Base-by-base conservation (phyloP, 2,329 filamentous ascomycete genomes). In the Annulohypoxylon truncatum region DNA sequence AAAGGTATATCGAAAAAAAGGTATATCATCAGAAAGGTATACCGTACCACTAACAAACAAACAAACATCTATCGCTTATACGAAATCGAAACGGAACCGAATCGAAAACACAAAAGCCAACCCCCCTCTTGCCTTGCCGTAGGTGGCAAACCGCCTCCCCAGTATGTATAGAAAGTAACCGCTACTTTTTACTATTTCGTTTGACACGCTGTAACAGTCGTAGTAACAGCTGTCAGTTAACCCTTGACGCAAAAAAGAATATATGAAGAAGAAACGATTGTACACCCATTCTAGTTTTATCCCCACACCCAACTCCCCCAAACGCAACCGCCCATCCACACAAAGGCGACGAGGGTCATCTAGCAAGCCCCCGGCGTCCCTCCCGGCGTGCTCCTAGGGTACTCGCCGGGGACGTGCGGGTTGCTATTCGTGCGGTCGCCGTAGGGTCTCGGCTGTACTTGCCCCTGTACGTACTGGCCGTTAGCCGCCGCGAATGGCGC, bases 401-500 rank as follows among this genome's bases (percentile, higher is more conserved):
- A 77, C 52, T 75, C 75, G 24, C 75, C 75, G 2, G 75, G 75
- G 8, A 77, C 73, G 24, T 77, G 73, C 0, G 74, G 75, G 28
- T 66, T 72, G 40, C 74, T 76, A 10, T 70, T 73, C 10, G 64
- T 71, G n/a, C 74, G 59, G 4, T 61, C 64, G 31, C 68, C 64
- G 20, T 59, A 56, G 9, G 71, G 66, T 8, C 71, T 50, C 4
- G 44, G 22, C 31, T 47, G 42, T 4, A 12, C 20, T 22, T 28
- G 22, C 26, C 20, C 22, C 20, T 46, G 20, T 4, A 24, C 26
- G 28, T 22, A 33, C n/a, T 72, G 71, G 4, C 67, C 68, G 35
- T 69, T 71, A 60, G 71, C 71, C 4, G 44, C 40, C 24, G 64
- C 50, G 24, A 64, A 66, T 1, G 67, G 70, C 7, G 55, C 55